phyloP scores from a whole-genome alignment of 2,329 filamentous ascomycete genomes.

The Alternaria alternata region DNA sequence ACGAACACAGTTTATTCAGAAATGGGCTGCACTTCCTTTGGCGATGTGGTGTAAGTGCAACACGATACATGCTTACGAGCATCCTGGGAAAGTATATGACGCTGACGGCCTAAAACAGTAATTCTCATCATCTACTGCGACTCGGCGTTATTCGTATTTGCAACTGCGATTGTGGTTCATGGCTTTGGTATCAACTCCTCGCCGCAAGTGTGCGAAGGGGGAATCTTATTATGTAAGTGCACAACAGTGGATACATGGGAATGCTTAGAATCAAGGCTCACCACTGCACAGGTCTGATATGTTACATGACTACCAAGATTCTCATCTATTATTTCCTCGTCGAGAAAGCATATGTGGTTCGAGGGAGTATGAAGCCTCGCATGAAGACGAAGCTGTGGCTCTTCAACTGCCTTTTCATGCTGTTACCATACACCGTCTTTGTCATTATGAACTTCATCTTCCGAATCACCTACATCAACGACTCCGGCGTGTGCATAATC shows the following conservation, averaged over 20 bases:
- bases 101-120: slow-evolving; percentile 53
- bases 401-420: slow-evolving; percentile 68
- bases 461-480: slow-evolving; percentile 64
- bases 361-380: slow-evolving; percentile 61
- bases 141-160: slow-evolving; percentile 67
- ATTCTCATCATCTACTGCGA: slow-evolving; percentile 68
- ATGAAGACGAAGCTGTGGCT: slow-evolving; percentile 66
- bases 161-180: slow-evolving; percentile 64
- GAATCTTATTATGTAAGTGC: slow-evolving; percentile 63
- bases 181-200: slow-evolving; percentile 65
- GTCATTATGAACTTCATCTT: slow-evolving; percentile 68
- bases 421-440: slow-evolving; percentile 53
- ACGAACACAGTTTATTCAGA: slow-evolving; percentile 30
- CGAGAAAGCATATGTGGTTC: slow-evolving; percentile 70
- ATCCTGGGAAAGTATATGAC: background rate
- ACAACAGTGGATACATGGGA: background rate
- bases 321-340: slow-evolving; percentile 72
- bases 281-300: slow-evolving; percentile 55
- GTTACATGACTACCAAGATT: slow-evolving; percentile 71
- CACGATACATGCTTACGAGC: background rate
- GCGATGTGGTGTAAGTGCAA: slow-evolving; percentile 27
- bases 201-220: slow-evolving; percentile 62
- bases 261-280: background rate
- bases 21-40: slow-evolving; percentile 34
- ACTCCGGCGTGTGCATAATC: slow-evolving; percentile 65